Evolutionary conservation across 257 asterid species (phyloP), one percentile per base, ranked within the genome.

Genomic region (Rauvolfia tetraphylla): DNA sequence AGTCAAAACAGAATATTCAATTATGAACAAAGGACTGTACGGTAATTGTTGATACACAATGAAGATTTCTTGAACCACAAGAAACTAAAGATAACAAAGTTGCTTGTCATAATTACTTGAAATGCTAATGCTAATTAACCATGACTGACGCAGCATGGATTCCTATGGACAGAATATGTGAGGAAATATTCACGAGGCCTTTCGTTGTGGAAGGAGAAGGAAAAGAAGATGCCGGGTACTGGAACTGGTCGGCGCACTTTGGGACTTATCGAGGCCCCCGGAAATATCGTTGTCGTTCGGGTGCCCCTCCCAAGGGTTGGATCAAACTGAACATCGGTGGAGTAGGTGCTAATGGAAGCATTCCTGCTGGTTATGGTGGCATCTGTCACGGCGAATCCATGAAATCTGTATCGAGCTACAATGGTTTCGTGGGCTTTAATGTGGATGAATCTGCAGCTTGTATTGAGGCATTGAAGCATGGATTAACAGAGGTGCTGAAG

Each of bases 311-410:
- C 10, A 36, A 36, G 17, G 71, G 9, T 6, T 66, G 46, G 71
- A 66, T 66, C 42, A 38, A 66, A 38, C 27, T 66, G 25, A 66
- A 66, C 3, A 66, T 66, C 7, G 10, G 27, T 3, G 71, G 27
- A 20, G 36, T 15, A 66, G 42, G 29, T 33, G 36, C 27, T 20
- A 1, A 68, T 9, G 62, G 34, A 10, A 41, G 61, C 36, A 38
- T 8, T 53, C 59, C 72, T 54, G 71, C 39, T 41, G 71, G 42
- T 41, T 75, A 36, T 29, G 38, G 71, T 29, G 78, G 78, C 18
- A 11, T 29, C 44, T 75, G 65, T 33, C 72, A 62, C 22, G 61
- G 61, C 44, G 72, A 61, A 27, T 31, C 7, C 66, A 49, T 23
- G 39, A 42, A 34, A 23, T 3, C 57, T 59, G 31, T 58, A 12